Evolutionary conservation across 805 yeast species (phyloP), one percentile per base, ranked within the genome.

Genomic region (Cyberlindnera amylophila): DNA sequence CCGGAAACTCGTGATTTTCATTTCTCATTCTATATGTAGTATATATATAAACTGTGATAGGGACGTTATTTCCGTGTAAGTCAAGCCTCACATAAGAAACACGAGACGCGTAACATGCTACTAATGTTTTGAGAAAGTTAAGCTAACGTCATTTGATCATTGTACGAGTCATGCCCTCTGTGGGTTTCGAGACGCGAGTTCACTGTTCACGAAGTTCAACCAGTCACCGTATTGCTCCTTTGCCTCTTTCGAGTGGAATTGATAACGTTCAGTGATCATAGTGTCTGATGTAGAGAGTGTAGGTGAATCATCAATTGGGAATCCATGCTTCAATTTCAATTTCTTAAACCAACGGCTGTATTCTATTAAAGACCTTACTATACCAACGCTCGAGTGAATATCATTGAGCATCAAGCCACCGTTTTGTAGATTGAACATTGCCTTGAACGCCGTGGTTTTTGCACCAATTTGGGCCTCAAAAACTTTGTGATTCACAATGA

Each of bases 331-430:
- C 12, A 66, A 57, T 49, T 77, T 79, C 29, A 84, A 57, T 21
- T 74, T 76, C 28, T 74, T 66, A 40, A 77, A 71, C 91, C 95
- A 85, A 32, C 74, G 70, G 47, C 75, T 79, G 36, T 75, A 75
- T 23, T 70, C 69, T 28, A 83, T 68, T 42, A 82, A 59, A 34
- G 71, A 75, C 33, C 72, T 72, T 0, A 81, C 78, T 19, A 81
- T 61, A 12, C 66, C 71, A 13, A 76, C 63, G 74, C 85, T 80
- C 15, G 71, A 66, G 14, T 66, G 60, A 42, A 84, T 61, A 30
- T 78, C 82, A 29, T 69, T 61, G 36, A 69, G 57, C 64, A 72
- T 56, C 34, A 72, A 55, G 16, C 78, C 74, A 14, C 82, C 87
- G 52, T 72, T 62, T 50, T 80, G 84, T 35, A 71, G 62, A 17